Evolutionary conservation across 495 filamentous ascomycete genomes (phyloP).

Genomic region (Penicillium pancosmium): DNA sequence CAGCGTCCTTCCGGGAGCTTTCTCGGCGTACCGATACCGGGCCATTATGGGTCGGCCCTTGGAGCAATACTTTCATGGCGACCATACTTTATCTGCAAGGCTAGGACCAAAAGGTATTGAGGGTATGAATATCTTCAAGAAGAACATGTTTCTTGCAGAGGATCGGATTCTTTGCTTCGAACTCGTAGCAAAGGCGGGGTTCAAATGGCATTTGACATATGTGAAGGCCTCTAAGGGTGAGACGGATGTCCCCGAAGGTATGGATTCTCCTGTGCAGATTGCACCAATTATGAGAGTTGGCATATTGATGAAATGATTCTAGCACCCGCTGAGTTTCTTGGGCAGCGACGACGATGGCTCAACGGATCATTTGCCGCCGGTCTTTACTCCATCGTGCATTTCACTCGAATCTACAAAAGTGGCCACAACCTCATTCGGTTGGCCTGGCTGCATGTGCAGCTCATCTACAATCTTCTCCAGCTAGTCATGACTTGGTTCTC

Average conservation of each 20-base stretch:
- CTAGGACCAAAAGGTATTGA: background rate
- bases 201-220: background rate
- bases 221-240: background rate
- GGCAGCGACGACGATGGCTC: slow-evolving; percentile 85
- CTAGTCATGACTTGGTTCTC: slow-evolving; percentile 87
- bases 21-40: background rate
- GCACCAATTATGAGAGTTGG: background rate
- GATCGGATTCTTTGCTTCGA: slow-evolving; percentile 1
- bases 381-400: slow-evolving; percentile 91
- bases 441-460: slow-evolving; percentile 89
- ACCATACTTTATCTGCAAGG: slow-evolving; percentile 1
- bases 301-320: slow-evolving; percentile 2
- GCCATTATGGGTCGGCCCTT: background rate
- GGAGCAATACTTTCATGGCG: background rate
- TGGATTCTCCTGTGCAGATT: background rate
- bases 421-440: slow-evolving; percentile 87
- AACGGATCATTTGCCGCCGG: slow-evolving; percentile 91
- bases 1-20: background rate
- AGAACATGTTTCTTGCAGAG: slow-evolving; percentile 1
- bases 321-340: slow-evolving; percentile 73
- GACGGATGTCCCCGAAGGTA: slow-evolving; percentile 2
- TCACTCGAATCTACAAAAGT: slow-evolving; percentile 89
- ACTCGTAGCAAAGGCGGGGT: background rate
- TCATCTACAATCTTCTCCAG: slow-evolving; percentile 82
- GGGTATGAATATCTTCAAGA: slow-evolving; percentile 2